phyloP scores from a whole-genome alignment of 257 asterid genomes.

The Solanum pinnatisectum region DNA sequence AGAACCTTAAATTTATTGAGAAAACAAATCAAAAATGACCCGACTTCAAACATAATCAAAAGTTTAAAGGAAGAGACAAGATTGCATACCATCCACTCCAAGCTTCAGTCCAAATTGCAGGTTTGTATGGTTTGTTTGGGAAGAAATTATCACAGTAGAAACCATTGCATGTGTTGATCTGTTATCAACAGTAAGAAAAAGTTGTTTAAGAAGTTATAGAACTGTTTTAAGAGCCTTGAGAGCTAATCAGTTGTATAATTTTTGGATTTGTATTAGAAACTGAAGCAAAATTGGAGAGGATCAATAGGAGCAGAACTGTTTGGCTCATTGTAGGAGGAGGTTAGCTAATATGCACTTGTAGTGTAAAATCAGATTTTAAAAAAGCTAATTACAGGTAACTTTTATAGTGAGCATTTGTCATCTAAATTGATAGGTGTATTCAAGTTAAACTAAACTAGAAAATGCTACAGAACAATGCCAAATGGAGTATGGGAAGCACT shows the following conservation, averaged over 20 bases:
- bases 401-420: not conserved
- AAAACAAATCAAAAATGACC: not conserved
- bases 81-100: conserved; percentile 81
- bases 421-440: not conserved
- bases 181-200: conserved; percentile 11
- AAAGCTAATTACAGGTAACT: not conserved
- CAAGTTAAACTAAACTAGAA: not conserved
- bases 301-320: not conserved
- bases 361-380: not conserved
- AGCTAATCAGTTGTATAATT: not conserved
- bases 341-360: not conserved
- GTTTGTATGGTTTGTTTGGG: conserved; percentile 83
- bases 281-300: not conserved
- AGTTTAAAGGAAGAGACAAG: not conserved
- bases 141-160: conserved; percentile 76
- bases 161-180: conserved; percentile 95
- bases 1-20: conserved; percentile 41
- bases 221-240: not conserved
- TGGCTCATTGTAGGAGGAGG: not conserved
- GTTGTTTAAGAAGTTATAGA: not conserved
- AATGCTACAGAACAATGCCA: not conserved
- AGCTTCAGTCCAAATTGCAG: conserved; percentile 94
- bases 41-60: not conserved
- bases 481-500: not conserved
- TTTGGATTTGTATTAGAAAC: not conserved